These are phyloP conservation scores for Berkeleyomyces basicola DNA, from an alignment of 2,329 filamentous ascomycete genomes.

Conservation along the genomic window DNA sequence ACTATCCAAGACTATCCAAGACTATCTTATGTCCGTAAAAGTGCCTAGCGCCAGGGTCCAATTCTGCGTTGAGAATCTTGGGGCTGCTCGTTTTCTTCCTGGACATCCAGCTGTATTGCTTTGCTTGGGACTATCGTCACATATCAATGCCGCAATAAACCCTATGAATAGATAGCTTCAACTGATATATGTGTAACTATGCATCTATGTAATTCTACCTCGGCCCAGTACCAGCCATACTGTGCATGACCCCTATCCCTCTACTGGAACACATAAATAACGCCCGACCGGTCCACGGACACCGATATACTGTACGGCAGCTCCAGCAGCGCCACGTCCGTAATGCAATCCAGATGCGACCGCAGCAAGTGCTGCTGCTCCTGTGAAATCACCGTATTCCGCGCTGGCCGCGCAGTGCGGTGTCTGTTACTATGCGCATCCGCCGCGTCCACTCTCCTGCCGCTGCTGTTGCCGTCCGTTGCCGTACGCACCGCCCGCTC, in stretches of 20 bases:
- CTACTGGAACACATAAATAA: conserved; percentile 65
- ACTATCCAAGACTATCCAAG: no score
- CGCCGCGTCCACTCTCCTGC: conserved; percentile 8
- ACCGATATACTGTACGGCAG: conserved; percentile 84
- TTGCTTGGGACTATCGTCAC: no score
- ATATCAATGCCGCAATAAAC: no score
- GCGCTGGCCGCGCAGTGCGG: conserved; percentile 33
- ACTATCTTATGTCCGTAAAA: no score
- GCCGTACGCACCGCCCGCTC: conserved; percentile 37
- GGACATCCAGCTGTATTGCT: no score
- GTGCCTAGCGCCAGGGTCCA: no score
- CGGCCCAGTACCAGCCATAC: neutral
- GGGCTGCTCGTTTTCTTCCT: no score
- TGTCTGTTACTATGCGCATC: conserved; percentile 14
- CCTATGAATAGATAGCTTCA: no score
- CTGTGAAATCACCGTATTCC: conserved; percentile 70
- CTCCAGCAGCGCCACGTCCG: conserved; percentile 79
- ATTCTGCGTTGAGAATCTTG: no score
- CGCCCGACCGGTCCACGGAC: conserved; percentile 73
- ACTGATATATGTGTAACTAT: neutral
- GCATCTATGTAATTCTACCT: neutral
- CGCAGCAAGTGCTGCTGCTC: conserved; percentile 77
- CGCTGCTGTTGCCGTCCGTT: conserved; percentile 19
- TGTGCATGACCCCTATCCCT: neutral
- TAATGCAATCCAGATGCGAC: conserved; percentile 73